Evolutionary conservation across 2,329 filamentous ascomycete genomes (phyloP).

Genomic region (Sporothrix sp.): DNA sequence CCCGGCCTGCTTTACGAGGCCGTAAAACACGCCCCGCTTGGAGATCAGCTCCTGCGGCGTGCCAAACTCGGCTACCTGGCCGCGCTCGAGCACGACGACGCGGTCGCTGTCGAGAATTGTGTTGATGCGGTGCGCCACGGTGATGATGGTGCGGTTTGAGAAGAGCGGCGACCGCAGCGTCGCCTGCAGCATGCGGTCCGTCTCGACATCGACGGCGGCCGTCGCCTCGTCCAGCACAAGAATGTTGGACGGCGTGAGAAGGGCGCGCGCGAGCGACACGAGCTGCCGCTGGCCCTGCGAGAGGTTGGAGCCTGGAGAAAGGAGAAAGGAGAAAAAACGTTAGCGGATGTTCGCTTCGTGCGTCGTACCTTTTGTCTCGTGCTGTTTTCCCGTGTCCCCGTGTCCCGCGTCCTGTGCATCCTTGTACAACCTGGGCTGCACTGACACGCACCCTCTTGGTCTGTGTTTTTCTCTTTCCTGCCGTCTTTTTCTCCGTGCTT

Average conservation of each 20-base stretch:
- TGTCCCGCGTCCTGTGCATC: background rate
- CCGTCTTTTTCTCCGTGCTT: background rate
- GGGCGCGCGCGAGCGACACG: slow-evolving; percentile 82
- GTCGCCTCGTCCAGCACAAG: slow-evolving; percentile 95
- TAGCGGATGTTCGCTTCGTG: background rate
- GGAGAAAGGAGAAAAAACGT: background rate
- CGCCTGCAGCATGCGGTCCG: slow-evolving; percentile 55
- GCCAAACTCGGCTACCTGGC: slow-evolving; percentile 86
- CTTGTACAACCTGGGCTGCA: background rate
- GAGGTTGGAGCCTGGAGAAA: slow-evolving; percentile 68
- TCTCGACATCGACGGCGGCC: slow-evolving; percentile 60
- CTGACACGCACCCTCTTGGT: background rate
- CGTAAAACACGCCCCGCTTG: slow-evolving; percentile 71
- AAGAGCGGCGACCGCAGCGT: slow-evolving; percentile 61
- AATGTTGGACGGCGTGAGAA: slow-evolving; percentile 94
- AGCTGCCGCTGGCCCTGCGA: slow-evolving; percentile 93
- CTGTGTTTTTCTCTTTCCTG: background rate
- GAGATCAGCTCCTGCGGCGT: slow-evolving; percentile 69
- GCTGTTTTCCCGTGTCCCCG: too few species aligned
- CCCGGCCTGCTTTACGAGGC: slow-evolving; percentile 84
- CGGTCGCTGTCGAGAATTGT: slow-evolving; percentile 85
- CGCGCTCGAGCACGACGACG: slow-evolving; percentile 87
- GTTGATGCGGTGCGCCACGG: slow-evolving; percentile 95
- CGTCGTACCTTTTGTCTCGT: too few species aligned
- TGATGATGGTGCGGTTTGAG: slow-evolving; percentile 90